Conservation (phyloP, 306 rosid species). For the Ziziphus jujuba region DNA sequence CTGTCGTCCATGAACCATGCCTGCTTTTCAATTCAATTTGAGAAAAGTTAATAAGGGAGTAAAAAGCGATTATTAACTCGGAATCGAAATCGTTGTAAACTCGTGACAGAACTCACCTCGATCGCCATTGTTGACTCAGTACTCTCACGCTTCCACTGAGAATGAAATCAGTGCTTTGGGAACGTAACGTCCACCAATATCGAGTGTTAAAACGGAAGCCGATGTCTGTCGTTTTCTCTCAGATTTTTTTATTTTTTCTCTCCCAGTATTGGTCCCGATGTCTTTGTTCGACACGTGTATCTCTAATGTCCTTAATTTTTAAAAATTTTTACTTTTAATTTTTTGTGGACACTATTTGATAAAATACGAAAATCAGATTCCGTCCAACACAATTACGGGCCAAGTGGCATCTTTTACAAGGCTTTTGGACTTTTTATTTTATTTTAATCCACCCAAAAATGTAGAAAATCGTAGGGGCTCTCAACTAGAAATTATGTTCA, state of each 20-base stretch:
- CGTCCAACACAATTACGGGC: too few relatives aligned
- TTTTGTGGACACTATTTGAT: constrained; percentile 20
- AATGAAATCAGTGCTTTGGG: too few relatives aligned
- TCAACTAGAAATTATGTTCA: too few relatives aligned
- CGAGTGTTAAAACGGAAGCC: background rate
- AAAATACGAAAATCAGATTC: constrained; percentile 14
- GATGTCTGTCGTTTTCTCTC: constrained; percentile 8
- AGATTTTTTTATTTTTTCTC: constrained; percentile 12
- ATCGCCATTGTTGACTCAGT: constrained; percentile 51
- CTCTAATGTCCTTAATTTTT: background rate
- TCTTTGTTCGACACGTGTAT: constrained; percentile 10
- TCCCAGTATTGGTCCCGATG: background rate
- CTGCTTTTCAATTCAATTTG: constrained; percentile 27
- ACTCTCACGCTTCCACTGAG: background rate
- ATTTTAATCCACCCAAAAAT: too few relatives aligned
- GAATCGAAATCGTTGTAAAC: background rate
- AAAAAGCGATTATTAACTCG: background rate
- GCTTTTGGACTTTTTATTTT: too few relatives aligned
- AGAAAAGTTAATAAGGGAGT: background rate
- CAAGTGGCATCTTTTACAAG: too few relatives aligned
- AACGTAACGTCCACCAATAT: background rate
- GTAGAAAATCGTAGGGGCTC: too few relatives aligned
- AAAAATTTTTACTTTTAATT: background rate
- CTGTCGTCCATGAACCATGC: constrained; percentile 85
- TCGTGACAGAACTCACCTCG: constrained; percentile 41